Percentiles rank a stretch among this genome's conserved stretches.
These are phyloP conservation scores for Tolypocladium album DNA, from an alignment of 2,329 filamentous ascomycete species.

Conservation along the genomic window DNA sequence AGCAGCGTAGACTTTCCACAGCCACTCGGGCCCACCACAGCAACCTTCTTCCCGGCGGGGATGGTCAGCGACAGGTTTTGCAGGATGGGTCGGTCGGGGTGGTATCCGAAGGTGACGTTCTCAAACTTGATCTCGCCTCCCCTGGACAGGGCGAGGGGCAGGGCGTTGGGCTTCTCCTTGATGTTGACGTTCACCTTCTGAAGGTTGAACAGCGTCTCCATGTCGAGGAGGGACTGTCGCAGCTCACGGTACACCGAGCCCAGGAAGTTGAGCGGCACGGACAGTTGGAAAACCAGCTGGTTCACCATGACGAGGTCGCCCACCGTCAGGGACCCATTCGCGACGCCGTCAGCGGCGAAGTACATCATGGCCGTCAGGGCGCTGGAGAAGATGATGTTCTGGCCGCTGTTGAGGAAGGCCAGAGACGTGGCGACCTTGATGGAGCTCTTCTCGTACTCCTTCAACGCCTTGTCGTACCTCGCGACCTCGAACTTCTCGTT, in stretches of 20 bases:
- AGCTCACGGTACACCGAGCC: constrained; percentile 97
- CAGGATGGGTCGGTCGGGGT: constrained; percentile 75
- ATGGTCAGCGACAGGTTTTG: constrained; percentile 79
- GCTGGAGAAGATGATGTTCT: constrained; percentile 94
- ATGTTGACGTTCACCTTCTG: constrained; percentile 93
- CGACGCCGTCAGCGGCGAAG: constrained; percentile 82
- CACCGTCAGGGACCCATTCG: constrained; percentile 69
- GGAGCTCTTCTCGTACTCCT: constrained; percentile 81
- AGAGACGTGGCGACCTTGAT: constrained; percentile 96
- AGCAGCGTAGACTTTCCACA: constrained; percentile 95
- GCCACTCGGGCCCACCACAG: constrained; percentile 87
- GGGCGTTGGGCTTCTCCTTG: constrained; percentile 64
- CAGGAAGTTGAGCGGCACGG: constrained; percentile 91
- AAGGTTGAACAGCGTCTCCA: constrained; percentile 96
- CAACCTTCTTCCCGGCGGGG: constrained; percentile 90
- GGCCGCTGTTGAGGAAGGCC: constrained; percentile 84
- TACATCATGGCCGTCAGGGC: constrained; percentile 98
- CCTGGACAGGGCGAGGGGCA: constrained; percentile 57
- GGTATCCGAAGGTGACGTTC: constrained; percentile 90
- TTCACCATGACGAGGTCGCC: constrained; percentile 98
- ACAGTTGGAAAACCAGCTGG: constrained; percentile 95
- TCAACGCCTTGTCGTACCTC: constrained; percentile 79
- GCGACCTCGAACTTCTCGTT: constrained; percentile 92
- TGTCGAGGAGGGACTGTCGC: constrained; percentile 87
- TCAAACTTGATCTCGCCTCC: constrained; percentile 91